Base-by-base conservation (phyloP, 768 basidiomycete genomes). In the Phallus indusiatus region DNA sequence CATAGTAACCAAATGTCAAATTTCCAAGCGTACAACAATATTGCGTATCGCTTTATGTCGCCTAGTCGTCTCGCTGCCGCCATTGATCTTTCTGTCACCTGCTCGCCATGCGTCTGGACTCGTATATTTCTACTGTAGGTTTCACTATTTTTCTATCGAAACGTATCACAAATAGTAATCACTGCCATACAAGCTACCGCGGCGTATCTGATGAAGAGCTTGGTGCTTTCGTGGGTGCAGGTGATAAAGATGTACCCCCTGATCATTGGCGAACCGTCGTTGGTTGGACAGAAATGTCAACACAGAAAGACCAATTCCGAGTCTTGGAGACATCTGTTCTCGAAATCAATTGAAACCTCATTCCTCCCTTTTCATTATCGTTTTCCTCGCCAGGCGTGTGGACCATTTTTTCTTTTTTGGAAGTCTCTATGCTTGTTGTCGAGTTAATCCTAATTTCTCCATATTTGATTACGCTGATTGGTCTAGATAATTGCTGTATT, bases 11-110 rank as follows among this genome's bases (percentile, higher is more conserved):
- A 92, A 70, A 76, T 92, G 63, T 75, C 84, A 24, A 73, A 83
- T 12, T 91, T 91, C 70, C 74, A 84, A 10, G 75, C 76, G 16
- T 88, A 93, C 73, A 88, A 85, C 68, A 91, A 93, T 70, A 89
- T 93, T 62, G 90, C 90, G 18, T 93, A 92, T 68, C 84, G 90
- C n/a, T 91, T 93, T 71, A 78, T 93, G 62, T 80, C 84, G 9
- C 90, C 88, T 6, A 75, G 77, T 60, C 86, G 82, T 65, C 87
- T 93, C 48, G 87, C 89, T 6, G 83, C 88, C 2, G 90, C 90
- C n/a, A 81, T 93, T 59, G 90, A 93, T 67, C 88, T 93, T 62
- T 83, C 85, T 1, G 83, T 93, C n/a, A 86, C 88, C 0, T 77
- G 81, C 11, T 87, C 90, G 54, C 83, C 86, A 21, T 90, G 88